Evolutionary conservation across 495 filamentous ascomycete genomes (phyloP), one percentile per base, ranked within the genome.

Genomic region (Terfezia claveryi): DNA sequence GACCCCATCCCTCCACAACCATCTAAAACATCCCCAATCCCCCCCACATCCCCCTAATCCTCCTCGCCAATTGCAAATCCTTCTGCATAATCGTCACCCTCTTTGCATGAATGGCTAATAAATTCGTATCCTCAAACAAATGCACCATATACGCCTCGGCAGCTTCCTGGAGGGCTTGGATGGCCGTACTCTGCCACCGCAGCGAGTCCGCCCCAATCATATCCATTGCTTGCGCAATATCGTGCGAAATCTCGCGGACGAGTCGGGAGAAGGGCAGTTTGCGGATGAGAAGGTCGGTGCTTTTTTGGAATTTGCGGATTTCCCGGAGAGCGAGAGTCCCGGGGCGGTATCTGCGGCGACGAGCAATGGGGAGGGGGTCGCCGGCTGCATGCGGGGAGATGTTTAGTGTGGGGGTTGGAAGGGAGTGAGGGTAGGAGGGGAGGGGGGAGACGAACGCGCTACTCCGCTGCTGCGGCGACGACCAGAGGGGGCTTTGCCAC

Each of bases 81-180:
- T 91, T 92, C 65, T 94, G 87, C 87, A 94, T 94, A 60, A 96
- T 93, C 1, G 89, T 96, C 8, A 96, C 88, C 36, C 89, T 74
- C 71, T 94, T 95, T 46, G 89, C 89, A 66, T 96, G 89, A 36
- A 96, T 83, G 16, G 89, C 89, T 69, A 89, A 91, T 32, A 96
- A 75, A 69, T 95, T 94, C 20, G 87, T 83, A 66, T 96, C 89
- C 67, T 94, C 87, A 68, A 96, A 96, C 0, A 96, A 68, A 69
- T 93, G 86, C 14, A 95, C 83, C 16, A 96, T 73, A 68, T 89
- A 96, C 0, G 89, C 89, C 64, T 96, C 89, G 2, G 85, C 75
- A 3, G 88, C 83, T 71, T 96, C 89, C 61, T 96, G 89, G 8
- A 96, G 73, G 4, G 89, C 89, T 57, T 78, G 74, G 56, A 96